phyloP scores from a whole-genome alignment of 2,329 filamentous ascomycete species.

The Rosellinia necatrix region DNA sequence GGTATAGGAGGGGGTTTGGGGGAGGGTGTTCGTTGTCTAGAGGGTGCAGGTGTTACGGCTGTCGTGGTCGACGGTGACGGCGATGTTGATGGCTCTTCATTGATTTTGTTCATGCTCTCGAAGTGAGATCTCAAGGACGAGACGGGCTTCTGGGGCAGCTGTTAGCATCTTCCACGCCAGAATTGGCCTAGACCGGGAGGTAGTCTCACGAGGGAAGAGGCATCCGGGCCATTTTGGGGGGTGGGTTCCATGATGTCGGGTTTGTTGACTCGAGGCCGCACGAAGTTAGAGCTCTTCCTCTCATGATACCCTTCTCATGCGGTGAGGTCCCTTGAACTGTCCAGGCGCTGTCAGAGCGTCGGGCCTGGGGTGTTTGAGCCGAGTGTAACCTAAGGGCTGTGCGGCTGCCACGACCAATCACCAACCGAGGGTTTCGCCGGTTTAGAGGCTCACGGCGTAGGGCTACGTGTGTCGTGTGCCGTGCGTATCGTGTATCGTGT shows the following conservation, averaged over 20 bases:
- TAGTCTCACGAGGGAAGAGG: constrained; percentile 72
- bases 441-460: background rate
- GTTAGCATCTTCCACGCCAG: constrained; percentile 35
- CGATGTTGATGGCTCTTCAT: constrained; percentile 42
- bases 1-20: constrained; percentile 42
- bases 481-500: background rate
- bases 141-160: constrained; percentile 68
- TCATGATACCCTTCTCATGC: constrained; percentile 32
- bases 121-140: constrained; percentile 82
- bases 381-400: no score
- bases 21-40: constrained; percentile 41
- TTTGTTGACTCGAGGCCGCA: constrained; percentile 34
- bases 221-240: constrained; percentile 68
- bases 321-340: constrained; percentile 24
- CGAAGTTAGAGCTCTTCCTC: constrained; percentile 27
- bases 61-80: constrained; percentile 28
- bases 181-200: background rate
- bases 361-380: background rate
- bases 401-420: background rate
- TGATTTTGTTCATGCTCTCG: constrained; percentile 70
- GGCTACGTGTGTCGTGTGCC: background rate
- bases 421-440: background rate
- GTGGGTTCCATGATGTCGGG: constrained; percentile 49
- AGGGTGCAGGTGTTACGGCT: constrained; percentile 27
- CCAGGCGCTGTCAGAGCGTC: constrained; percentile 9